Conservation (phyloP, 2,329 filamentous ascomycete genomes). For the Thielaviopsis ethacetica region DNA sequence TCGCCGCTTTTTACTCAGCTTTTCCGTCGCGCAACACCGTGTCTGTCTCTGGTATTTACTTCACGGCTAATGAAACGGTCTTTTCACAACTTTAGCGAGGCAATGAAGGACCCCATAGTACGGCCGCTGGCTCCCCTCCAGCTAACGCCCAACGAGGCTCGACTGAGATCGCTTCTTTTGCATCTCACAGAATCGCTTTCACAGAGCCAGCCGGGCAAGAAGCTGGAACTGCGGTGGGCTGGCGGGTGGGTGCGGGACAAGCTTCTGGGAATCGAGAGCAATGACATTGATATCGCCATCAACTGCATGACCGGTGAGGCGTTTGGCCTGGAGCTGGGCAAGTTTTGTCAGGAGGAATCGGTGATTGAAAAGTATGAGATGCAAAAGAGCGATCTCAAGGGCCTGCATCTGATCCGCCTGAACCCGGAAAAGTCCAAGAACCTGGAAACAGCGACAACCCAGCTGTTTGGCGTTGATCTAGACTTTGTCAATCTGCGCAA, state of each 20-base stretch:
- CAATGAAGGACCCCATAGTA: slow-evolving; percentile 1
- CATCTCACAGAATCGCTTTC: slow-evolving; percentile 52
- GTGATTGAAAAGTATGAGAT: slow-evolving; percentile 46
- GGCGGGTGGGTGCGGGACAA: slow-evolving; percentile 83
- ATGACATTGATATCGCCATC: slow-evolving; percentile 77
- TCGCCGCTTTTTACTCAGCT: not conserved
- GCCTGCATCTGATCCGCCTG: slow-evolving; percentile 71
- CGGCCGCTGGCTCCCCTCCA: slow-evolving; percentile 19
- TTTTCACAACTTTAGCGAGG: not conserved
- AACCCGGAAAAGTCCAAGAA: slow-evolving; percentile 97
- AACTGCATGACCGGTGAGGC: slow-evolving; percentile 69
- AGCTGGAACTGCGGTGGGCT: slow-evolving; percentile 55
- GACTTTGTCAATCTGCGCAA: slow-evolving; percentile 91
- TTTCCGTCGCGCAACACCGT: not conserved
- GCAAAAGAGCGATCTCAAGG: slow-evolving; percentile 44
- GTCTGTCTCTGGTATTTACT: not conserved
- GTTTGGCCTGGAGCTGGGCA: slow-evolving; percentile 53
- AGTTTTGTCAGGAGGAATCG: slow-evolving; percentile 46
- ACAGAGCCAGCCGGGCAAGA: slow-evolving; percentile 21
- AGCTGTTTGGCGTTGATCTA: slow-evolving; percentile 71
- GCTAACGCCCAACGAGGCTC: slow-evolving; percentile 55
- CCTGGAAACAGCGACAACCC: slow-evolving; percentile 77
- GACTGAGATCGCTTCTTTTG: slow-evolving; percentile 59
- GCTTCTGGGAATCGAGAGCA: slow-evolving; percentile 51
- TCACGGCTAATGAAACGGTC: slow-evolving; percentile 4